phyloP scores from a whole-genome alignment of 2,329 filamentous ascomycete species.

The Nemania serpens region DNA sequence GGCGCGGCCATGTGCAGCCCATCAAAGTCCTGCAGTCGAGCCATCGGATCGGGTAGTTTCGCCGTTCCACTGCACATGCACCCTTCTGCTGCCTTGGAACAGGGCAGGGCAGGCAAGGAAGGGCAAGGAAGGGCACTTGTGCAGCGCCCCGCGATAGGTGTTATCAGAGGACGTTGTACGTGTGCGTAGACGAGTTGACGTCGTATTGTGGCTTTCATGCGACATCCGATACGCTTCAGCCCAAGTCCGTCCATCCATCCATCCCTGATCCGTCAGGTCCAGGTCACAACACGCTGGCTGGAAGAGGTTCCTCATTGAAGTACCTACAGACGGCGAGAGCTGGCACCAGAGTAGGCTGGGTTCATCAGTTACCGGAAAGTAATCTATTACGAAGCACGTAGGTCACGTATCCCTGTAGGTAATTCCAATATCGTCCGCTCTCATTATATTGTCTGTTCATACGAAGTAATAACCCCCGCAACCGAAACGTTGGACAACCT shows the following conservation, averaged over 20 bases:
- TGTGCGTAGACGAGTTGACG: neutral
- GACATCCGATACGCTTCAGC: slow-evolving; percentile 18
- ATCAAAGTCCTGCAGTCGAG: slow-evolving; percentile 3
- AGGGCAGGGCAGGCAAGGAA: neutral
- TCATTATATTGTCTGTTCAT: neutral
- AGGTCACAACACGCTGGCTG: neutral
- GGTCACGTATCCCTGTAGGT: neutral
- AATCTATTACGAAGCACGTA: too few species aligned
- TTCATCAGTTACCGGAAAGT: too few species aligned
- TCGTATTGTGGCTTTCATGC: slow-evolving; percentile 15
- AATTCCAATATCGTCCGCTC: neutral
- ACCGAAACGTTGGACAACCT: too few species aligned
- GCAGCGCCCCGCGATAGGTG: neutral
- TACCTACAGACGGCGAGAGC: too few species aligned
- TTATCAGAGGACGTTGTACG: neutral
- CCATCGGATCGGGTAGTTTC: slow-evolving; percentile 22
- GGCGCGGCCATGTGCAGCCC: slow-evolving; percentile 12
- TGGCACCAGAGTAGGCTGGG: too few species aligned
- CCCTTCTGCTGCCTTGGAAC: slow-evolving; percentile 1
- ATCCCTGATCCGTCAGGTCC: slow-evolving; percentile 17
- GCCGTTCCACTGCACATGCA: slow-evolving; percentile 16
- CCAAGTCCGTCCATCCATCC: too few species aligned
- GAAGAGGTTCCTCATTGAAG: neutral
- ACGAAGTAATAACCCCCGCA: too few species aligned
- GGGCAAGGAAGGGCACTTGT: neutral